phyloP scores from a whole-genome alignment of 805 yeast genomes.

The Metschnikowia noctiluminum region DNA sequence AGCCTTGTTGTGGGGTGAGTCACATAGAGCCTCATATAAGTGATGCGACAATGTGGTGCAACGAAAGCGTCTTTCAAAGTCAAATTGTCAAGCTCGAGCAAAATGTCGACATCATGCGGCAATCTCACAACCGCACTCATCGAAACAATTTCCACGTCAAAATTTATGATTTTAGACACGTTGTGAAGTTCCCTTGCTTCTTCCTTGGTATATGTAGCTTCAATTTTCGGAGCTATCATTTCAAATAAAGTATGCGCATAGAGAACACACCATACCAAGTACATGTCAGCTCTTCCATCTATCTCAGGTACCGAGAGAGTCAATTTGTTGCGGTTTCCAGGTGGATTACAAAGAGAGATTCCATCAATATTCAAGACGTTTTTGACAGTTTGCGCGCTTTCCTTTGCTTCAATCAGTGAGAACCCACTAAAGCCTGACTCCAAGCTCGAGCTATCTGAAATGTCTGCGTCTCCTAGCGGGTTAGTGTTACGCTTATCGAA shows the following conservation, averaged over 20 bases:
- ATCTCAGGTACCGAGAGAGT: conserved; percentile 31
- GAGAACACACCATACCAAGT: conserved; percentile 40
- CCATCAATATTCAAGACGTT: conserved; percentile 30
- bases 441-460: conserved; percentile 35
- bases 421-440: conserved; percentile 16
- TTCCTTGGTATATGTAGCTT: conserved; percentile 24
- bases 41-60: conserved; percentile 30
- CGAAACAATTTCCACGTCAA: conserved; percentile 32
- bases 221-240: conserved; percentile 32
- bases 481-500: conserved; percentile 28
- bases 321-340: conserved; percentile 27
- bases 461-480: conserved; percentile 18
- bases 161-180: conserved; percentile 20
- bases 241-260: conserved; percentile 36
- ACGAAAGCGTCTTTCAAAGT: conserved; percentile 23
- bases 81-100: conserved; percentile 43
- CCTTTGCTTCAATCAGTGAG: conserved; percentile 12
- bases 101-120: conserved; percentile 45
- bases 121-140: conserved; percentile 40
- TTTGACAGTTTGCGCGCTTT: conserved; percentile 27
- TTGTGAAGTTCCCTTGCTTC: conserved; percentile 23
- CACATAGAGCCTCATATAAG: conserved; percentile 44
- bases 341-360: conserved; percentile 24
- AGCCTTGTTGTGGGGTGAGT: conserved; percentile 45
- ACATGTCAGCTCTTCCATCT: conserved; percentile 38